These are phyloP conservation scores for Combretum micranthum DNA, from an alignment of 345 rosid species.

Conservation along the genomic window DNA sequence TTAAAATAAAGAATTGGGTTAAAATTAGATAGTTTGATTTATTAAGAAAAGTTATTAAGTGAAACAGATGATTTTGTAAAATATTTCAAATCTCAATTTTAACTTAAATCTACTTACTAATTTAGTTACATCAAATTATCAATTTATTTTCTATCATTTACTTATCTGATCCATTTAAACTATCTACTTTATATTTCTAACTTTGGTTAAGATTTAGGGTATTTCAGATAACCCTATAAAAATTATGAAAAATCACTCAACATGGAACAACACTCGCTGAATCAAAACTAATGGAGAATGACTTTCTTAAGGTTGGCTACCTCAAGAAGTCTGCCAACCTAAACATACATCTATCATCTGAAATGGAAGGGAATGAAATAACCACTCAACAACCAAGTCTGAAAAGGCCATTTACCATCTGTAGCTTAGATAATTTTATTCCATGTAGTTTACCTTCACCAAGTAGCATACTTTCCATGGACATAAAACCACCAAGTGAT, in stretches of 20 bases:
- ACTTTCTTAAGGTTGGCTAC: no score
- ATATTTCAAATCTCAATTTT: no score
- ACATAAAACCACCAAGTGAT: conserved; percentile 16
- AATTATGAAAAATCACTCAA: conserved; percentile 10
- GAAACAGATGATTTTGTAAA: no score
- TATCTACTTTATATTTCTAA: no score
- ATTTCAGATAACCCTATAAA: conserved; percentile 14
- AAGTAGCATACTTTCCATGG: conserved; percentile 28
- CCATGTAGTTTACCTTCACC: not conserved
- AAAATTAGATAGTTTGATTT: no score
- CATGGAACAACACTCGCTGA: not conserved
- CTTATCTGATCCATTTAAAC: no score
- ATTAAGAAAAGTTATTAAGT: no score
- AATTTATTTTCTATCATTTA: no score
- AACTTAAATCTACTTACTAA: no score
- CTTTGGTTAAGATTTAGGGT: conserved; percentile 25
- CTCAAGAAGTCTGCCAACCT: not conserved
- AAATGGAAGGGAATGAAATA: conserved; percentile 13
- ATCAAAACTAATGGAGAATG: not conserved
- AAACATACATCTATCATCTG: conserved; percentile 17
- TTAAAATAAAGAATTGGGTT: no score
- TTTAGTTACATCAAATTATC: no score
- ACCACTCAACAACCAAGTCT: conserved; percentile 18
- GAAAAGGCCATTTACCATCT: conserved; percentile 29
- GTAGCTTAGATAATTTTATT: conserved; percentile 18